Base-by-base conservation (phyloP, 768 basidiomycete species). In the Amyloporia xantha region DNA sequence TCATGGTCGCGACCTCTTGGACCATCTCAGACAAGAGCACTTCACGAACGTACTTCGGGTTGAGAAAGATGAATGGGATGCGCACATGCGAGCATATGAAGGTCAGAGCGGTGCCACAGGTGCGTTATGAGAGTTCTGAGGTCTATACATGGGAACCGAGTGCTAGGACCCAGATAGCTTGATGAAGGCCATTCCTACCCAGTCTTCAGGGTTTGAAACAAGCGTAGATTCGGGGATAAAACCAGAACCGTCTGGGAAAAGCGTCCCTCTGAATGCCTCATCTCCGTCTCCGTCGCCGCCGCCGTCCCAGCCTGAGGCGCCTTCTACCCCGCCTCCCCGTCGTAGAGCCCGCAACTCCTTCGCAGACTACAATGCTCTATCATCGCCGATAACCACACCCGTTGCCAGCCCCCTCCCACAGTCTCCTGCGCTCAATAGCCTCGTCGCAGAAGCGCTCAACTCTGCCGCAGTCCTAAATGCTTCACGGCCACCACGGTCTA, bases 361-460 rank as follows among this genome's bases (percentile, higher is more conserved):
- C 25, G 53, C 56, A 3, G n/a, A 21, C 1, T 54, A 17, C 28
- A 41, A 41, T 2, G 52, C 56, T 13, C 53, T 48, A 19, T 57
- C 53, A 5, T 57, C 30, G 30, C 30, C n/a, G n/a, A n/a, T n/a
- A n/a, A n/a, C 30, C 30, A 33, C 9, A 7, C 30, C 30, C 15
- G 30, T 33, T 15, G 41, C 47, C 2, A 10, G 45, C 0, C 46
- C 56, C 15, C 28, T 57, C 3, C 56, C 56, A 1, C 41, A 48
- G 5, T 54, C 53, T 2, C 56, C 56, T 15, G 44, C 38, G 15
- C 50, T 57, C 33, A 45, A 42, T 9, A 42, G 40, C 26, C 53
- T 51, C 44, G 48, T 57, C 41, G 33, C 50, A 3, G 53, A 57
- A 20, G 55, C 55, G 33, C 45, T 56, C 43, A 53, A 53, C 36